These are phyloP conservation scores for Barbarea vulgaris DNA, from an alignment of 345 rosid genomes.

Conservation along the genomic window DNA sequence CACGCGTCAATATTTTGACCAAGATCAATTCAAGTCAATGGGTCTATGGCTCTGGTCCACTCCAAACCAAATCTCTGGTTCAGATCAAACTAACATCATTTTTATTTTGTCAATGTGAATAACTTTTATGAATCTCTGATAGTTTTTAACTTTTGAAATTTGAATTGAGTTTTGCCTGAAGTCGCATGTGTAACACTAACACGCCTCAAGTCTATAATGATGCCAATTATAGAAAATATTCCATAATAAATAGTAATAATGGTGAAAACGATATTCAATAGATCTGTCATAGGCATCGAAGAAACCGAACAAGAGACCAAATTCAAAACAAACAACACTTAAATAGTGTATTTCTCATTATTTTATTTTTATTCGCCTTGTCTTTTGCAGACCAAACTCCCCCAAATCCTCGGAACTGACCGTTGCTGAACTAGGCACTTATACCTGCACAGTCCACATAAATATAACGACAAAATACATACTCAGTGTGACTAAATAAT, in stretches of 20 bases:
- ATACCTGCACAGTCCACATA: slow-evolving; percentile 35
- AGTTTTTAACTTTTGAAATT: slow-evolving; percentile 7
- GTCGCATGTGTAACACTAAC: slow-evolving; percentile 12
- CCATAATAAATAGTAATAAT: not conserved
- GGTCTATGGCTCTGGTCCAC: slow-evolving; percentile 13
- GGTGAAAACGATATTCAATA: slow-evolving; percentile 27
- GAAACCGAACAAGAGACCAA: slow-evolving; percentile 20
- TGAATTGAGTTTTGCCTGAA: slow-evolving; percentile 24
- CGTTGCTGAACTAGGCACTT: slow-evolving; percentile 29
- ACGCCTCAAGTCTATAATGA: slow-evolving; percentile 31
- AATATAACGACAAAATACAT: not conserved
- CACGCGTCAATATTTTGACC: slow-evolving; percentile 23
- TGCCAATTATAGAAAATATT: slow-evolving; percentile 33
- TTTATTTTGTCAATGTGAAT: slow-evolving; percentile 8
- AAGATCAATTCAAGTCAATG: slow-evolving; percentile 4
- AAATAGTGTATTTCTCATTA: slow-evolving; percentile 10
- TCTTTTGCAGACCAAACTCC: slow-evolving; percentile 38
- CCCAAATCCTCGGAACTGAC: slow-evolving; percentile 35
- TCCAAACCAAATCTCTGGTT: slow-evolving; percentile 10
- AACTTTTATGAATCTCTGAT: not conserved
- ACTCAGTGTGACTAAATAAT: not conserved
- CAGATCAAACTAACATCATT: not conserved
- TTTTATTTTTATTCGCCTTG: slow-evolving; percentile 25
- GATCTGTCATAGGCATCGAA: slow-evolving; percentile 12
- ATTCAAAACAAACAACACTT: not conserved